phyloP scores from a whole-genome alignment of 805 yeast species.

The Pichia cabralensis region DNA sequence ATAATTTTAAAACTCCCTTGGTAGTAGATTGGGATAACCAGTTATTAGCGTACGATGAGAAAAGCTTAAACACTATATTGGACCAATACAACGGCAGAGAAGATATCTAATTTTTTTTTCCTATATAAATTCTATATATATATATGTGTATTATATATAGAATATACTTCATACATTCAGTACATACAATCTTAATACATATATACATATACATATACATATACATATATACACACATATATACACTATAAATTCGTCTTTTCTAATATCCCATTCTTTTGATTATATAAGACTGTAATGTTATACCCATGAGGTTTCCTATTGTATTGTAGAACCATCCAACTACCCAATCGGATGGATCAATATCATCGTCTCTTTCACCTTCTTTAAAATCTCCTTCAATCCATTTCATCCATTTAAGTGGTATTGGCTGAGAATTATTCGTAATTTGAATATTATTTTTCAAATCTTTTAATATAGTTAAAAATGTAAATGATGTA shows the following conservation, averaged over 20 bases:
- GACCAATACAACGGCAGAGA: conserved; percentile 24
- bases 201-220: too few relatives aligned
- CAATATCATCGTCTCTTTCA: conserved; percentile 24
- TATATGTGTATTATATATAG: too few relatives aligned
- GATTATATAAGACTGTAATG: conserved; percentile 86
- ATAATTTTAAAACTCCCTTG: conserved; percentile 33
- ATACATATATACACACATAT: too few relatives aligned
- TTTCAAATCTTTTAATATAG: conserved; percentile 67
- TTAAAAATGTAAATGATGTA: conserved; percentile 62
- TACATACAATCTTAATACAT: too few relatives aligned
- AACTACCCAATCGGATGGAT: conserved; percentile 74
- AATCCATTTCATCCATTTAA: conserved; percentile 92
- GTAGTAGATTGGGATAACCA: conserved; percentile 57
- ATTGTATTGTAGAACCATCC: conserved; percentile 77
- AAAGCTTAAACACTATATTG: conserved; percentile 34
- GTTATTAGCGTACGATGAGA: conserved; percentile 40
- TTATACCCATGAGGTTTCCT: conserved; percentile 67
- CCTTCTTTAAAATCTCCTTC: conserved; percentile 25
- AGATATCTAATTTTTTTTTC: neutral
- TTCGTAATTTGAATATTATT: conserved; percentile 67
- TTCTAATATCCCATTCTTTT: conserved; percentile 69
- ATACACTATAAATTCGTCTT: too few relatives aligned
- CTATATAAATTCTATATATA: neutral
- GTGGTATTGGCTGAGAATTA: conserved; percentile 84
- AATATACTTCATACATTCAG: too few relatives aligned